Base-by-base conservation (phyloP, 192 early-diverging fungal genomes). In the Umbelopsis vinacea region DNA sequence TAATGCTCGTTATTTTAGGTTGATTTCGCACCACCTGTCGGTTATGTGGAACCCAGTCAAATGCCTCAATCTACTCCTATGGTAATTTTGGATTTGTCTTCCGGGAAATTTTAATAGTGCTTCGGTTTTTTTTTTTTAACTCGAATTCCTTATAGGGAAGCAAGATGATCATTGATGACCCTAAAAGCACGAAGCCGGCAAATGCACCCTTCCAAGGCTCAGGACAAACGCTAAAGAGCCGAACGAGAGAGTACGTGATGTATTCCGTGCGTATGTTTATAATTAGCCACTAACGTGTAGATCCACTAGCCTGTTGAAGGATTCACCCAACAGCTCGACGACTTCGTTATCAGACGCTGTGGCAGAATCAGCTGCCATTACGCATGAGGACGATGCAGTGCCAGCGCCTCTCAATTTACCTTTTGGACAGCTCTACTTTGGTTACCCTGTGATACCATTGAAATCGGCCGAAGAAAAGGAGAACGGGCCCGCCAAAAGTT, bases 21-120 rank as follows among this genome's bases (percentile, higher is more conserved):
- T 0, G 98, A 99, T 69, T 98, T 99, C 84, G 98, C 94, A 0
- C 86, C 98, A 15, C 98, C 98, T 8, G 79, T 97, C 3, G 98
- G 98, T 4, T 99, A 99, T 78, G 89, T 92, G 19, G 98, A 99
- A 79, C 96, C 95, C 15, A 76, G 78, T 33, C 63, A 53, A 74
- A 8, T 70, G 29, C 43, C 71, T 14, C 37, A 57, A 24, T 55
- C 68, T 10, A 48, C 73, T 55, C 52, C 78, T 4, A 74, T 73
- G 24, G 77, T 71, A 74, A 75, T 43, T 43, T 11, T 43, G 6
- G 40, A 6, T 4, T n/a, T 3, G 29, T 29, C 3, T 29, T 29
- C 29, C 3, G 1, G 29, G 3, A 29, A 29, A 22, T 35, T 57
- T 69, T 22, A 47, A 73, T 26, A 24, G 33, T 22, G 45, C 47